A percentile compares a stretch with the other conserved stretches of the same genome.
Evolutionary conservation across 1,139 yeast species (phyloP).

Genomic region (Petasospora rhodanensis): DNA sequence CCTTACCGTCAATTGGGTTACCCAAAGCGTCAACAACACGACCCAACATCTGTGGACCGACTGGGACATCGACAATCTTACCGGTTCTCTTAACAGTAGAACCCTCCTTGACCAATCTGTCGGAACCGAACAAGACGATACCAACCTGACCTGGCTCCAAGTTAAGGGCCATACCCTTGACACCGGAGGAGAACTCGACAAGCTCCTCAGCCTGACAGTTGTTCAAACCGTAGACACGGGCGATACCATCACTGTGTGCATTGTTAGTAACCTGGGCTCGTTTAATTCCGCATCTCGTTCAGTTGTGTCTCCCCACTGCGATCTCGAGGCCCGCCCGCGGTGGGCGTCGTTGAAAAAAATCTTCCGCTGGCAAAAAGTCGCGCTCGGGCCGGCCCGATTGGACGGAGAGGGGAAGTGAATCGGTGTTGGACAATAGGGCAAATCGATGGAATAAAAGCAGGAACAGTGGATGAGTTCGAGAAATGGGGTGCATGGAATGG

Average conservation of each 20-base stretch:
- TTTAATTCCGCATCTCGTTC: neutral
- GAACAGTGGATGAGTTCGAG: too few species aligned
- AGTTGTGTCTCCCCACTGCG: too few species aligned
- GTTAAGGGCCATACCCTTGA: conserved; percentile 99
- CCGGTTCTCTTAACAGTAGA: conserved; percentile 99
- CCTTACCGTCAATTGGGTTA: conserved; percentile 96
- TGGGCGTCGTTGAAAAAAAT: too few species aligned
- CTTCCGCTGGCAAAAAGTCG: too few species aligned
- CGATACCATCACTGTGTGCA: conserved; percentile 92
- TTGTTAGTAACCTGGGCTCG: conserved; percentile 18
- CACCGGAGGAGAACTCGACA: conserved; percentile 99
- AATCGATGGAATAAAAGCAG: too few species aligned
- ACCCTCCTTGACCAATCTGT: conserved; percentile 98
- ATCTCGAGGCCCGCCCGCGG: too few species aligned
- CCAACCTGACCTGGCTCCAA: conserved; percentile 99
- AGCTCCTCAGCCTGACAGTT: conserved; percentile 99
- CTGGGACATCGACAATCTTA: conserved; percentile 98
- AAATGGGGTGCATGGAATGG: too few species aligned
- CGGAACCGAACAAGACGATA: conserved; percentile 99
- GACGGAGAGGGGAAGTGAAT: too few species aligned
- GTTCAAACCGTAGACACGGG: conserved; percentile 99
- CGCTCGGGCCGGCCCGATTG: too few species aligned
- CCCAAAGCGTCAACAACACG: conserved; percentile 99
- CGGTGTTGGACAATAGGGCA: too few species aligned
- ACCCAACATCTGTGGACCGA: conserved; percentile 97